Base-by-base conservation (phyloP, 805 yeast genomes). In the Candida fluviatilis region DNA sequence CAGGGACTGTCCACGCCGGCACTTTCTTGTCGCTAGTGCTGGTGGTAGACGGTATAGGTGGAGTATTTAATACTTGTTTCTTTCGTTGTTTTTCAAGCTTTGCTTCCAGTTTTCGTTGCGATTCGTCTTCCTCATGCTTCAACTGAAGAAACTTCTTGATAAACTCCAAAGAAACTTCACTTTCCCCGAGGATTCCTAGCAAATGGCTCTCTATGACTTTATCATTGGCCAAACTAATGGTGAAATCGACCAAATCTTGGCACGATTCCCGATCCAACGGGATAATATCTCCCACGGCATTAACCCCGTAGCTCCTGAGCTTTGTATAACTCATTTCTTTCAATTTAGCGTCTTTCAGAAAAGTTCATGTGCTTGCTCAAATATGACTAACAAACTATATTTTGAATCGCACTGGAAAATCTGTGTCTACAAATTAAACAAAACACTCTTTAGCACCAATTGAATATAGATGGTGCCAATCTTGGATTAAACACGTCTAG, bases 191-290 rank as follows among this genome's bases (percentile, higher is more conserved):
- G 13, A 80, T 53, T 32, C 77, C 75, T 11, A 72, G 52, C 49
- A 81, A 75, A 54, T 82, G 82, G 17, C 60, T 64, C 15, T 69
- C 65, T 6, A 78, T 69, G 11, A 68, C 77, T 3, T 67, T 66
- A 36, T 77, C 72, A 0, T 73, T 54, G 5, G 67, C 66, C 16
- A 79, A 57, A 7, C 66, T 53, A 10, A 71, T 51, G 0, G 80
- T 75, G 48, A 80, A 76, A 10, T 71, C 73, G 4, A 81, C 64
- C 64, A 80, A 69, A 48, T 80, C 82, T 10, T 51, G 48, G 23
- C 79, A 58, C 0, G 83, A 64, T 6, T 77, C 83, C 12, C 66
- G 62, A 44, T 82, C 88, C 29, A 82, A 55, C 0, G 87, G 87
- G 13, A 82, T 49, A 1, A 80, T 55, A 13, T 64, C 41, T 5